These are phyloP conservation scores for Brettanomyces sp. DNA, from an alignment of 805 yeast genomes.

Conservation along the genomic window DNA sequence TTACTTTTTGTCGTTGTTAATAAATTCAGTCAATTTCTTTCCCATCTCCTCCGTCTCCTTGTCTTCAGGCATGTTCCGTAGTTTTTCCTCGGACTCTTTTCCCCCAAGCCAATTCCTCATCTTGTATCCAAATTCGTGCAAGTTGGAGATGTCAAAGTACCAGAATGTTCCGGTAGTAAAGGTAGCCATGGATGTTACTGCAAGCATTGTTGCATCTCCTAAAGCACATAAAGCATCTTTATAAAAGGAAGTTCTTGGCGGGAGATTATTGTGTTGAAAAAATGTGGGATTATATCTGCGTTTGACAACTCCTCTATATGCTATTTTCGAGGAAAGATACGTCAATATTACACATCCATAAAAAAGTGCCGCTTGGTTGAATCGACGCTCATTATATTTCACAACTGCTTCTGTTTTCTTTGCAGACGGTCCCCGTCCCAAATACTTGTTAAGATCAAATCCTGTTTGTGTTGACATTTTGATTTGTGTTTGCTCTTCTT, in stretches of 20 bases:
- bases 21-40: constrained; percentile 21
- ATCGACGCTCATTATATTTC: constrained; percentile 53
- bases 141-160: constrained; percentile 62
- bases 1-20: neutral
- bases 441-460: constrained; percentile 22
- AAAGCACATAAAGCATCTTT: constrained; percentile 83
- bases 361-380: constrained; percentile 63
- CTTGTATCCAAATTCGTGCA: constrained; percentile 62
- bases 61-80: constrained; percentile 41
- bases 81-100: constrained; percentile 41
- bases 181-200: constrained; percentile 67
- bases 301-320: constrained; percentile 63
- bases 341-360: constrained; percentile 67
- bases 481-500: no score
- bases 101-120: constrained; percentile 65
- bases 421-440: constrained; percentile 20
- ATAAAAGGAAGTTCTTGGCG: constrained; percentile 74
- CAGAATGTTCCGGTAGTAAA: constrained; percentile 67
- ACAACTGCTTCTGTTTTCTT: constrained; percentile 24
- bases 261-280: constrained; percentile 79
- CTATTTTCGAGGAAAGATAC: constrained; percentile 60
- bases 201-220: constrained; percentile 67
- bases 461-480: neutral
- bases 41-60: constrained; percentile 52
- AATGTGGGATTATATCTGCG: constrained; percentile 67